phyloP scores from a whole-genome alignment of 208 protist genomes.

The Phytomonas sp. region DNA sequence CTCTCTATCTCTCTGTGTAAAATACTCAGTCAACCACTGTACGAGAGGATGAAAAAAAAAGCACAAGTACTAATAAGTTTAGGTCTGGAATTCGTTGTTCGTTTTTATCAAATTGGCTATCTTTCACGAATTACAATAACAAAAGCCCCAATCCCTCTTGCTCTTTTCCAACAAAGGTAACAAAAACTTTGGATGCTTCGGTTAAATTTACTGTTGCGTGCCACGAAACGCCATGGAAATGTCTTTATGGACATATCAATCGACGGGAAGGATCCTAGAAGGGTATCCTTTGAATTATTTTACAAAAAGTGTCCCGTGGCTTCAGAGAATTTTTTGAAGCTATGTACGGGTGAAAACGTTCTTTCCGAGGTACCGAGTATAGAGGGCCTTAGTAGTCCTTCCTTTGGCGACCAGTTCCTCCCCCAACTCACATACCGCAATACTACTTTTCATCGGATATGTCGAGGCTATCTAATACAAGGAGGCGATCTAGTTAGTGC shows the following conservation, averaged over 20 bases:
- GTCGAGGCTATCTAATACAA: constrained; percentile 88
- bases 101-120: not conserved
- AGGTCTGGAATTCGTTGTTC: not conserved
- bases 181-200: not conserved
- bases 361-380: constrained; percentile 41
- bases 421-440: constrained; percentile 87
- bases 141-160: not conserved
- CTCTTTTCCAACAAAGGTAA: not conserved
- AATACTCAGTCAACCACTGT: not conserved
- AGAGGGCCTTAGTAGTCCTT: constrained; percentile 48
- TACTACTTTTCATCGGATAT: constrained; percentile 90
- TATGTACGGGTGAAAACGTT: constrained; percentile 85
- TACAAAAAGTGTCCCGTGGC: constrained; percentile 62
- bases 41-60: not conserved
- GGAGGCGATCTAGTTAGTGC: constrained; percentile 77
- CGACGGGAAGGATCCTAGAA: constrained; percentile 29
- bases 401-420: constrained; percentile 71
- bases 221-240: constrained; percentile 15
- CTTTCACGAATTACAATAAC: not conserved
- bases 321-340: constrained; percentile 79
- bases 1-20: not conserved
- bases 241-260: constrained; percentile 79
- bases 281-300: constrained; percentile 80
- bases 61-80: not conserved
- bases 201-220: constrained; percentile 17